Conservation (phyloP, 1,284 basidiomycete species). For the Ganoderma resinaceum region DNA sequence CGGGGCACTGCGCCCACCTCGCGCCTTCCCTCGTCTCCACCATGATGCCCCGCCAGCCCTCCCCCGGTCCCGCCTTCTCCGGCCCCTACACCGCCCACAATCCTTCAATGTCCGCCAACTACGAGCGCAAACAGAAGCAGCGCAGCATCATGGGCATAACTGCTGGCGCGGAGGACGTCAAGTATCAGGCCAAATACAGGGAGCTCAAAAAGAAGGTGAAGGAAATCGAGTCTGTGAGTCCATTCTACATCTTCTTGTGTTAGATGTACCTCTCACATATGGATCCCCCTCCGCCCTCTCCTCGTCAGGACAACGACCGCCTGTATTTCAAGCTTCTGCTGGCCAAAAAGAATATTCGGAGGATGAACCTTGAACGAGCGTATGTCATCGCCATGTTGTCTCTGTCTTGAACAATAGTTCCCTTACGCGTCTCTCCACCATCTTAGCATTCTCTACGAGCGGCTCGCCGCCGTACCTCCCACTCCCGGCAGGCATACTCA, state of each 20-base stretch:
- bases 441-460: constrained; percentile 77
- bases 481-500: constrained; percentile 51
- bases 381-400: constrained; percentile 52
- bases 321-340: constrained; percentile 82
- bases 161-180: constrained; percentile 85
- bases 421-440: constrained; percentile 17
- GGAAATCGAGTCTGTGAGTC: constrained; percentile 83
- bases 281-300: constrained; percentile 18
- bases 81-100: constrained; percentile 30
- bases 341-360: constrained; percentile 86
- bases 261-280: constrained; percentile 16
- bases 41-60: constrained; percentile 48
- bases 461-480: constrained; percentile 65
- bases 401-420: constrained; percentile 19
- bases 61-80: constrained; percentile 35
- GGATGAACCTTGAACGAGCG: constrained; percentile 91
- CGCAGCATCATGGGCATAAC: constrained; percentile 65
- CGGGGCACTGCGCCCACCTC: constrained; percentile 24
- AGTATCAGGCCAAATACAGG: constrained; percentile 90
- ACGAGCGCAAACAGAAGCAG: constrained; percentile 56
- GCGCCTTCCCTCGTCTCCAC: constrained; percentile 31
- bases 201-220: constrained; percentile 90
- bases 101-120: constrained; percentile 28
- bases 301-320: constrained; percentile 83
- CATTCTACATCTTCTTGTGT: constrained; percentile 9